Conservation (phyloP, 441 rosid species). For the Metrosideros polymorpha region DNA sequence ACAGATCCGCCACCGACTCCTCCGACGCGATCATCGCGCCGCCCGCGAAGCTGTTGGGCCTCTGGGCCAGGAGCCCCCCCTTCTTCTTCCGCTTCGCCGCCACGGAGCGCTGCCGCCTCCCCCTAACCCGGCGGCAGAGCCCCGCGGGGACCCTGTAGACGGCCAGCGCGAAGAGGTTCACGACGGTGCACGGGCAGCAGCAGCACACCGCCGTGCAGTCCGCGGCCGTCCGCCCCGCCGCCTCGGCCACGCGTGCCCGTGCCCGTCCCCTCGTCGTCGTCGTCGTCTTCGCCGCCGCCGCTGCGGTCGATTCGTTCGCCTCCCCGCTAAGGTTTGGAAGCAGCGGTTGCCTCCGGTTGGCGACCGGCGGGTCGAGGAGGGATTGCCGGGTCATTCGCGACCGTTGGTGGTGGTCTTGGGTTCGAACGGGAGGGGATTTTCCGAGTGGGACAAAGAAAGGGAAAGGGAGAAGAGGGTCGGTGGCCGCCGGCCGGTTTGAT, state of each 20-base stretch:
- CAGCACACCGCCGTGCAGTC: slow-evolving; percentile 71
- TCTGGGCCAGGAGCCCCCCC: neutral
- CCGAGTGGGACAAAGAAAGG: neutral
- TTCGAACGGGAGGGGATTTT: neutral
- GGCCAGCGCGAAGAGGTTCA: slow-evolving; percentile 46
- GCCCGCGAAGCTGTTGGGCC: neutral
- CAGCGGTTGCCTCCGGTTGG: slow-evolving; percentile 3
- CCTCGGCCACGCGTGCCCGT: slow-evolving; percentile 26
- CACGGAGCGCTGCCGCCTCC: slow-evolving; percentile 16
- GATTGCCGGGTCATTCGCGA: slow-evolving; percentile 22
- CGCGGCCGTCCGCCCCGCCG: slow-evolving; percentile 70
- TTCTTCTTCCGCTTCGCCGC: slow-evolving; percentile 15
- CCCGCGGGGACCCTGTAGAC: slow-evolving; percentile 55
- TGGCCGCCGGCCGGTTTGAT: neutral
- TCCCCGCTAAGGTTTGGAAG: neutral
- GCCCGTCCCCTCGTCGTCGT: neutral
- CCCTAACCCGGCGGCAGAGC: slow-evolving; percentile 52
- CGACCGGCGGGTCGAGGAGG: slow-evolving; percentile 8
- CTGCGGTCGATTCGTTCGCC: neutral
- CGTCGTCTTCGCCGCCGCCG: neutral
- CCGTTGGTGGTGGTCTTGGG: neutral
- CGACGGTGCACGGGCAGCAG: slow-evolving; percentile 61
- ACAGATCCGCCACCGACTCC: slow-evolving; percentile 2
- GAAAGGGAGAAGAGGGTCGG: neutral
- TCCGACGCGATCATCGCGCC: neutral